These are phyloP conservation scores for Suillus lakei DNA, from an alignment of 768 basidiomycete species.

Conservation along the genomic window DNA sequence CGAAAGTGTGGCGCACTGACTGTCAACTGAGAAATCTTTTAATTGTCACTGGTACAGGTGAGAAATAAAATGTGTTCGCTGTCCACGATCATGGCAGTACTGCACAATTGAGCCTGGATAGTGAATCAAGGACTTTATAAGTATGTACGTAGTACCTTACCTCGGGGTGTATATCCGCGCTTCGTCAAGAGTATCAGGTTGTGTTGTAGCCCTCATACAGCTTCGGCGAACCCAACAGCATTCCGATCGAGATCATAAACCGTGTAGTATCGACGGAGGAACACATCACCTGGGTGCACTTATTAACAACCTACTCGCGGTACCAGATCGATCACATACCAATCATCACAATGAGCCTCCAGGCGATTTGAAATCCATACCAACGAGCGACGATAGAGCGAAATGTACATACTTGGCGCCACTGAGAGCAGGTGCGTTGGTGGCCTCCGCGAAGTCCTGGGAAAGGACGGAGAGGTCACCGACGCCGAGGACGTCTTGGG, in stretches of 20 bases:
- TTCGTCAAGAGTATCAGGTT: neutral
- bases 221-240: conserved; percentile 82
- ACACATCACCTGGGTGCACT: conserved; percentile 67
- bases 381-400: conserved; percentile 75
- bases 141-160: too few species aligned
- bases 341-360: conserved; percentile 84
- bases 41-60: too few species aligned
- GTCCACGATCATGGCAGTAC: too few species aligned
- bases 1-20: too few species aligned
- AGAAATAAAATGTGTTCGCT: too few species aligned
- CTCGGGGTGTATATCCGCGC: neutral
- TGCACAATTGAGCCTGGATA: too few species aligned
- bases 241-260: conserved; percentile 81
- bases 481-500: conserved; percentile 77
- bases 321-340: conserved; percentile 51
- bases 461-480: conserved; percentile 77
- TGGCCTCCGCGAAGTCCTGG: conserved; percentile 94
- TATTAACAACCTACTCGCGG: conserved; percentile 13
- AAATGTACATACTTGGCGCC: conserved; percentile 79
- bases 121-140: too few species aligned
- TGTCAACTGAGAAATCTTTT: too few species aligned
- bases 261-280: conserved; percentile 91
- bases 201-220: conserved; percentile 26
- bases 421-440: conserved; percentile 93
- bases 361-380: conserved; percentile 86